Evolutionary conservation across 2,329 filamentous ascomycete species (phyloP), one percentile per base, ranked within the genome.

Genomic region (Colletotrichum gigasporum): DNA sequence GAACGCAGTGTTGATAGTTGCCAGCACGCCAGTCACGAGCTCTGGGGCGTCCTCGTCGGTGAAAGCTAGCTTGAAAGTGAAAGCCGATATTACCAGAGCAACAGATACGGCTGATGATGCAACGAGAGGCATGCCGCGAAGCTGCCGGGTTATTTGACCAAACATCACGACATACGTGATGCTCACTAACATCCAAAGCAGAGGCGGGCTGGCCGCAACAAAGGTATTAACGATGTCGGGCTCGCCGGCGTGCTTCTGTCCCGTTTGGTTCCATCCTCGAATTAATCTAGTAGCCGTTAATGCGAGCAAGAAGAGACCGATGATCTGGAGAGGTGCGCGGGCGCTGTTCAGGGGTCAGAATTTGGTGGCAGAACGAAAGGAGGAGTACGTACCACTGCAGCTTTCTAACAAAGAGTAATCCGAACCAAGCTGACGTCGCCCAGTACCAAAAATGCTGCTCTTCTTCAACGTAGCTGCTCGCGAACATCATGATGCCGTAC

Each of bases 401-500:
- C 71, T 79, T 78, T 68, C 81, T 83, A 41, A 85, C 68, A 30
- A 81, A 82, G 11, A 90, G 78, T 28, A 83, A 80, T 2, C 82
- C 77, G 30, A 91, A 73, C 92, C 92, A 96, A 6, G 87, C 85
- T 0, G 91, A 89, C 0, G 90, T 86, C 1, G 88, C 79, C 94
- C 95, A 98, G 78, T 99, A 98, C 96, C 96, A 99, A 75, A 97
- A 97, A 69, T 98, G 93, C 51, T 99, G 96, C 76, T 99, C 96
- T 78, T 99, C 96, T 77, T 99, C 96, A 2, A 99, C 93, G 75
- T 96, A 99, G 73, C 94, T 98, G 74, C 93, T 97, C 9, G 94
- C 95, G 78, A 98, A 98, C 94, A 98, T 98, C 88, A 97, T 96
- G 35, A 87, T 75, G 2, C 90, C 89, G 73, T 98, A 97, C 0